A percentile compares a stretch with the other conserved stretches of the same genome.
phyloP scores from a whole-genome alignment of 306 rosid genomes.

The Bauhinia variegata region DNA sequence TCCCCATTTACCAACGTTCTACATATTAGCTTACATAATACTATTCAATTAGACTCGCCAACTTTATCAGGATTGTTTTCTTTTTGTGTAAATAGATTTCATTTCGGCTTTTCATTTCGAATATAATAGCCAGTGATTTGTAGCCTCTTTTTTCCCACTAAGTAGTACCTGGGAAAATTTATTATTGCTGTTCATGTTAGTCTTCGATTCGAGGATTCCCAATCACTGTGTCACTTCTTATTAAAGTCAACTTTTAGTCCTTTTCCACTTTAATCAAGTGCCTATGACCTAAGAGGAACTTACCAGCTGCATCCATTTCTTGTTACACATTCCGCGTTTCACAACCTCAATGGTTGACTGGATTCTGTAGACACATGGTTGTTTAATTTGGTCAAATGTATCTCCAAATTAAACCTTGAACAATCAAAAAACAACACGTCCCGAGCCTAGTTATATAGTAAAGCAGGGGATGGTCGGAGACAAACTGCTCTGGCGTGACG shows the following conservation, averaged over 20 bases:
- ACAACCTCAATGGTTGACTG: neutral
- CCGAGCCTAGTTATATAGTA: neutral
- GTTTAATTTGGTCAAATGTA: too few relatives aligned
- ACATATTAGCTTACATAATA: too few relatives aligned
- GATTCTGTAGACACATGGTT: too few relatives aligned
- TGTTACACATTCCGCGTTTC: slow-evolving; percentile 41
- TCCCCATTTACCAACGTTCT: too few relatives aligned
- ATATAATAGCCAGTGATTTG: slow-evolving; percentile 26
- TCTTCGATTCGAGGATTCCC: slow-evolving; percentile 40
- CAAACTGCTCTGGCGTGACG: too few relatives aligned
- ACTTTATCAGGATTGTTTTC: too few relatives aligned
- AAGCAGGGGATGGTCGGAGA: neutral
- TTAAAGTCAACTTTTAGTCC: slow-evolving; percentile 18
- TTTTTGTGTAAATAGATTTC: neutral
- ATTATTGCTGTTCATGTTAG: neutral
- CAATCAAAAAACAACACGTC: slow-evolving; percentile 35
- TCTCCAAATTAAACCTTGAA: neutral
- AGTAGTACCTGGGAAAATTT: too few relatives aligned
- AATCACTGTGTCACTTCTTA: slow-evolving; percentile 38
- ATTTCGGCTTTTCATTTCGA: slow-evolving; percentile 3
- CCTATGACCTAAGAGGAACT: slow-evolving; percentile 10
- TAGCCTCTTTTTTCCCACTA: slow-evolving; percentile 15
- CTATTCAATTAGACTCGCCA: too few relatives aligned
- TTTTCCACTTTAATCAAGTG: slow-evolving; percentile 1
- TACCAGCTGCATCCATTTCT: slow-evolving; percentile 4